These are phyloP conservation scores for Verticillium tricorpus DNA, from an alignment of 2,329 filamentous ascomycete genomes.

Conservation along the genomic window DNA sequence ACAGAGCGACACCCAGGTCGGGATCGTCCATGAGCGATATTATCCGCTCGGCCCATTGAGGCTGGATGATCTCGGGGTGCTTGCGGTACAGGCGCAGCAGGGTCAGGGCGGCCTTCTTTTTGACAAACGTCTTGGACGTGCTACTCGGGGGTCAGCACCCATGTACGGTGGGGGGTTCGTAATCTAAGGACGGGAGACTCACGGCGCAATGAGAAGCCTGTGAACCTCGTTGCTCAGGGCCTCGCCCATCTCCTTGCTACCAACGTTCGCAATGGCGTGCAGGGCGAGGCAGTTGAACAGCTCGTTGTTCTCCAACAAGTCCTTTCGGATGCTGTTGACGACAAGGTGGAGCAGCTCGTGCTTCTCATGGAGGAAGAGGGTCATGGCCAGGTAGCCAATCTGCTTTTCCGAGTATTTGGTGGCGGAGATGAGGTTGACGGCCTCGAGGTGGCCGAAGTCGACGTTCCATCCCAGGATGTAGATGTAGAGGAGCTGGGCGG, in stretches of 20 bases:
- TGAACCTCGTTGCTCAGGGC: slow-evolving; percentile 90
- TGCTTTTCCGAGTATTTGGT: slow-evolving; percentile 99
- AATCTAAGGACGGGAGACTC: slow-evolving; percentile 30
- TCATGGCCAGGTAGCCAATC: slow-evolving; percentile 97
- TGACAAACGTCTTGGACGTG: slow-evolving; percentile 90
- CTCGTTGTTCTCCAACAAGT: slow-evolving; percentile 91
- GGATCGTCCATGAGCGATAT: slow-evolving; percentile 98
- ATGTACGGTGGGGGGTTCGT: not conserved
- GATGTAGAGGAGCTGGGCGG: slow-evolving; percentile 76
- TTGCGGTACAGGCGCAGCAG: slow-evolving; percentile 92
- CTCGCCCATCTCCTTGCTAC: slow-evolving; percentile 95
- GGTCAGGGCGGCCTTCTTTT: slow-evolving; percentile 97
- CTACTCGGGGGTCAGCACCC: slow-evolving; percentile 18
- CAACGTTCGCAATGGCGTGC: slow-evolving; percentile 97
- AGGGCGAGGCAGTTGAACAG: slow-evolving; percentile 94
- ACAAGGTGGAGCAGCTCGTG: slow-evolving; percentile 95
- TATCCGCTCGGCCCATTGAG: slow-evolving; percentile 96
- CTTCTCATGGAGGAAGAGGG: slow-evolving; percentile 92
- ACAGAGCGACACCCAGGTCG: slow-evolving; percentile 90
- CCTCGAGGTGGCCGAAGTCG: slow-evolving; percentile 97
- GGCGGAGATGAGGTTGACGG: slow-evolving; percentile 94
- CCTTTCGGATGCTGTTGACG: slow-evolving; percentile 97
- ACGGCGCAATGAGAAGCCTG: slow-evolving; percentile 90
- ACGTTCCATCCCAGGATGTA: slow-evolving; percentile 99
- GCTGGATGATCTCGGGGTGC: slow-evolving; percentile 86